A percentile compares a stretch with the other conserved stretches of the same genome.
phyloP scores from a whole-genome alignment of 1,284 basidiomycete species.

The Phenoliferia sp. region DNA sequence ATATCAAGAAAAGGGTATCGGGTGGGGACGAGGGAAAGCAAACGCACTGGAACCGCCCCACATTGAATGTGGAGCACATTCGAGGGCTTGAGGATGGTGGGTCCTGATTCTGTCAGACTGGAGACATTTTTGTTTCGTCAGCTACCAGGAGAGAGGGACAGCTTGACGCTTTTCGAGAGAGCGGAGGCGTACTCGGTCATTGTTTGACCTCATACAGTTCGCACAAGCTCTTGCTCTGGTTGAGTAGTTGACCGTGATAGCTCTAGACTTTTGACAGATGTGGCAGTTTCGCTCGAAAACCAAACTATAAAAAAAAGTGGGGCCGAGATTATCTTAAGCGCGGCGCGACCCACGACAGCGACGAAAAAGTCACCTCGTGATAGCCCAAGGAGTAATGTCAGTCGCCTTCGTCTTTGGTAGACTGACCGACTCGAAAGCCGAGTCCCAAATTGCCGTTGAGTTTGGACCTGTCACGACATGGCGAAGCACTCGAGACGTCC shows the following conservation, averaged over 20 bases:
- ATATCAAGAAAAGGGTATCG: background rate
- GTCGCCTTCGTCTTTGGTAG: background rate
- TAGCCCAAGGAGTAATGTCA: slow-evolving; percentile 16
- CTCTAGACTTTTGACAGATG: slow-evolving; percentile 10
- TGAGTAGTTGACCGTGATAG: slow-evolving; percentile 5
- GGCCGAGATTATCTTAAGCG: background rate
- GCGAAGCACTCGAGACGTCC: slow-evolving; percentile 13
- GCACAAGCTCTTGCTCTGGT: slow-evolving; percentile 12
- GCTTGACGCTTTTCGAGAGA: background rate
- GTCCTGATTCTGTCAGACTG: background rate
- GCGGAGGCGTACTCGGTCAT: background rate
- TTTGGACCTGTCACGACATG: background rate
- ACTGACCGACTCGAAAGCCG: background rate
- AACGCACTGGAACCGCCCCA: background rate
- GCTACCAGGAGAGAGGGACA: background rate
- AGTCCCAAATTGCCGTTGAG: slow-evolving; percentile 5
- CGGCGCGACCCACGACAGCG: background rate
- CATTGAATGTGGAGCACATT: background rate
- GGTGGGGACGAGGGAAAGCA: background rate
- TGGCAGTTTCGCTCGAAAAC: slow-evolving; percentile 9
- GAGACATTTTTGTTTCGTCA: background rate
- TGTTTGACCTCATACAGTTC: slow-evolving; percentile 6
- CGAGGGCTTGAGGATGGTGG: background rate
- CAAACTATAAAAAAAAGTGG: background rate
- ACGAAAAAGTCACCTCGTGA: background rate